Evolutionary conservation across 768 basidiomycete species (phyloP), one percentile per base, ranked within the genome.

Genomic region (Terana coerulea): DNA sequence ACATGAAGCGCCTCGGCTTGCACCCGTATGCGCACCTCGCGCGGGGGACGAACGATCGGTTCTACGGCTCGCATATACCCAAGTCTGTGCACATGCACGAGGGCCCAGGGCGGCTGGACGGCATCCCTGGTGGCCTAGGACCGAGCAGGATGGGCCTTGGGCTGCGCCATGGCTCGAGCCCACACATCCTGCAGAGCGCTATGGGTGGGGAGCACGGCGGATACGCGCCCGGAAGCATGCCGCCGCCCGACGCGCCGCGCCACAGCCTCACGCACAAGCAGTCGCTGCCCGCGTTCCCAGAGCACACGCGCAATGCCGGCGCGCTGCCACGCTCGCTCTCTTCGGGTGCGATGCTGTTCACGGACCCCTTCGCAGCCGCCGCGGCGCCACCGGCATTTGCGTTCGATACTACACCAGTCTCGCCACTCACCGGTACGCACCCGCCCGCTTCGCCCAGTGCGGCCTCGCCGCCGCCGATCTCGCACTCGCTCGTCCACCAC

Each of bases 21-120:
- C 65, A 66, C 40, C 65, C 65, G 30, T 66, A 62, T 47, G 59
- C 61, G 30, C 57, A 59, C 35, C 56, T 61, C 39, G 64, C 62
- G 17, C 52, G 50, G 30, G 57, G 34, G 7, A 57, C 60, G 14
- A 62, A 62, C 54, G 47, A 39, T 30, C 6, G 34, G 5, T 19
- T 53, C 42, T 31, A 53, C 26, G 25, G 17, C 28, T 25, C 43
- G 39, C 39, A 40, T 21, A 40, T 19, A 19, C 39, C 25, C 21
- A 24, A 19, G 3, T 24, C 39, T 5, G 17, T 24, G 39, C 5
- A 19, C 39, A 40, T 4, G 9, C 9, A 24, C 39, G 39, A 40
- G 21, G 39, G 36, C 15, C 15, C 39, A 19, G 21, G 39, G 21
- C 21, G 39, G 25, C 15, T 40, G 39, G 39, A 40, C 15, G 9